Evolutionary conservation across 2,329 filamentous ascomycete genomes (phyloP).

Genomic region (Aspergillaceae sp.): DNA sequence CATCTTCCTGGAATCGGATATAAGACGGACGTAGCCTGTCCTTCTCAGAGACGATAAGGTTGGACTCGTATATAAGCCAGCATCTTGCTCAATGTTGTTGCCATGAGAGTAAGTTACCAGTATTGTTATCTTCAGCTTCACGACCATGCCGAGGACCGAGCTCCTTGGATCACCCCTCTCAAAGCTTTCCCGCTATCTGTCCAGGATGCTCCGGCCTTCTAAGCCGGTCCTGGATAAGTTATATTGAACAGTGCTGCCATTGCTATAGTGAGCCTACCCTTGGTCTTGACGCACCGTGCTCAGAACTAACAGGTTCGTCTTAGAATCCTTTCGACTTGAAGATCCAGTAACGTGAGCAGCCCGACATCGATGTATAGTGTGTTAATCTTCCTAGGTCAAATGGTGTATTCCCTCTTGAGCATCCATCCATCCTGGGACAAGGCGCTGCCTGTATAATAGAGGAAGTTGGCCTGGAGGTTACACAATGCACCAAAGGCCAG

Average conservation of each 20-base stretch:
- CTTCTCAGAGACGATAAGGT: too few species aligned
- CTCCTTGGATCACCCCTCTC: neutral
- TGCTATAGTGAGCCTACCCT: neutral
- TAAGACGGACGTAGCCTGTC: too few species aligned
- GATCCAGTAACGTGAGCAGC: neutral
- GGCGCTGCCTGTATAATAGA: neutral
- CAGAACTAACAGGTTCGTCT: neutral
- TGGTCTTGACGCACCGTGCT: neutral
- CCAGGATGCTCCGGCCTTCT: neutral
- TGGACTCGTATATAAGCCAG: too few species aligned
- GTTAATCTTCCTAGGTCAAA: neutral
- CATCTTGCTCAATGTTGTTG: too few species aligned
- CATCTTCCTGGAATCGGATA: too few species aligned
- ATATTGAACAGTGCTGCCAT: neutral
- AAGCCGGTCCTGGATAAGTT: neutral
- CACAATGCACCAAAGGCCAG: neutral
- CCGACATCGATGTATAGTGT: neutral
- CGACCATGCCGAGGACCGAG: neutral
- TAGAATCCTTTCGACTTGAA: neutral
- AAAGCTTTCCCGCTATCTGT: neutral
- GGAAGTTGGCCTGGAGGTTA: neutral
- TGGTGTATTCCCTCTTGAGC: neutral
- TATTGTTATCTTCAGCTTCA: too few species aligned
- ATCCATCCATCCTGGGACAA: neutral
- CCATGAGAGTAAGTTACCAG: too few species aligned